Evolutionary conservation across 768 basidiomycete genomes (phyloP).

Genomic region (Amanita rubescens): DNA sequence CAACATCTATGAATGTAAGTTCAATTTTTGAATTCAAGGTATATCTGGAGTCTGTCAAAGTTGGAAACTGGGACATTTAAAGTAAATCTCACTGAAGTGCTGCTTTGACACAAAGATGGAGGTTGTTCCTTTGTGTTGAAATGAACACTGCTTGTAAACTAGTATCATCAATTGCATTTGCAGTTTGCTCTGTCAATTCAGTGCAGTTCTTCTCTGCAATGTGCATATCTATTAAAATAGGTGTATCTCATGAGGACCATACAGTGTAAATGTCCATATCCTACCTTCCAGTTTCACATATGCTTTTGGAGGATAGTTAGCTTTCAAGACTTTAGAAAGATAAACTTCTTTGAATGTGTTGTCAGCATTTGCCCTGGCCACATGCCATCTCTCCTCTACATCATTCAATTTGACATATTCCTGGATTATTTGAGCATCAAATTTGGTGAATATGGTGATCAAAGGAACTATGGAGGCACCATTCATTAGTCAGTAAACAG

Average conservation of each 20-base stretch:
- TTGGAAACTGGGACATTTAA: not conserved
- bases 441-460: constrained; percentile 30
- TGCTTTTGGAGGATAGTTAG: not conserved
- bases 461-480: constrained; percentile 28
- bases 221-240: not conserved
- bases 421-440: constrained; percentile 21
- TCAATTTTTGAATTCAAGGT: not conserved
- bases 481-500: too few relatives aligned
- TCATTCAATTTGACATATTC: constrained; percentile 8
- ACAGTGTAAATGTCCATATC: not conserved
- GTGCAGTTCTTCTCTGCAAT: not conserved
- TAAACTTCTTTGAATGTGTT: not conserved
- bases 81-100: not conserved
- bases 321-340: too few relatives aligned
- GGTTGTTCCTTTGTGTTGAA: not conserved
- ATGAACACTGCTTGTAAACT: not conserved
- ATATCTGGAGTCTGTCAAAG: not conserved
- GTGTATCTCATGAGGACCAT: not conserved
- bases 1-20: not conserved
- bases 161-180: not conserved
- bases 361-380: not conserved
- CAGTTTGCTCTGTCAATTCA: not conserved
- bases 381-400: not conserved
- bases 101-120: constrained; percentile 12
- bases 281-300: constrained; percentile 5